Conservation (phyloP, 2,329 filamentous ascomycete genomes). For the Pseudogymnoascus sp. region DNA sequence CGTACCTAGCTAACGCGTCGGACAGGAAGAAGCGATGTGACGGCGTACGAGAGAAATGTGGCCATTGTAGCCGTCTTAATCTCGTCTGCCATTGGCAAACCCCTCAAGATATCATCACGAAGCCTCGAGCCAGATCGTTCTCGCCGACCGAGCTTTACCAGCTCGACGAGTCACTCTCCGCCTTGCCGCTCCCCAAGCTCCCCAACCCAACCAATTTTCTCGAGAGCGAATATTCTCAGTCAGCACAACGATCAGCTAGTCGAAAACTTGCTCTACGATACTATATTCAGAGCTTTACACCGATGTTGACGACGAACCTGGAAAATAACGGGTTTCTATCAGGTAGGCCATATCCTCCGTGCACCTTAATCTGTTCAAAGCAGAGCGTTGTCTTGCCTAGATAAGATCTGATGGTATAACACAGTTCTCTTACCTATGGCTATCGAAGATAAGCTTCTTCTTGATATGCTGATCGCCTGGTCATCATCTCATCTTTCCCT, state of each 20-base stretch:
- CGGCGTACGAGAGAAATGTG: constrained; percentile 7
- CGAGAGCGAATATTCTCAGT: neutral
- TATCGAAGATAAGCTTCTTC: constrained; percentile 12
- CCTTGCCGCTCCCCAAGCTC: neutral
- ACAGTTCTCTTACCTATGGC: constrained; percentile 16
- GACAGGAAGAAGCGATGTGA: constrained; percentile 12
- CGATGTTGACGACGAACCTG: constrained; percentile 11
- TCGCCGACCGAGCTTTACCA: neutral
- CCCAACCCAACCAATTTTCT: neutral
- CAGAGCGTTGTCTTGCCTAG: neutral
- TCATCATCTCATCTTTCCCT: constrained; percentile 15
- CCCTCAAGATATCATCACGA: neutral
- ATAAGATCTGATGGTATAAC: neutral
- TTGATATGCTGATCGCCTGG: constrained; percentile 12
- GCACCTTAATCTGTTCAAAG: neutral
- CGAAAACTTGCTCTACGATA: constrained; percentile 11
- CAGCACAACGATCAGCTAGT: neutral
- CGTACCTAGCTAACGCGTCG: neutral
- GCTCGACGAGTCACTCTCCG: neutral
- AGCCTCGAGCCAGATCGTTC: neutral
- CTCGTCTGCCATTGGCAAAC: constrained; percentile 11
- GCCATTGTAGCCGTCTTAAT: constrained; percentile 9
- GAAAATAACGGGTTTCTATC: constrained; percentile 14
- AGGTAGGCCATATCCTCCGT: constrained; percentile 8
- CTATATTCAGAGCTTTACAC: constrained; percentile 12